Evolutionary conservation across 2,329 filamentous ascomycete species (phyloP).

Genomic region (Lachnellula willkommii): DNA sequence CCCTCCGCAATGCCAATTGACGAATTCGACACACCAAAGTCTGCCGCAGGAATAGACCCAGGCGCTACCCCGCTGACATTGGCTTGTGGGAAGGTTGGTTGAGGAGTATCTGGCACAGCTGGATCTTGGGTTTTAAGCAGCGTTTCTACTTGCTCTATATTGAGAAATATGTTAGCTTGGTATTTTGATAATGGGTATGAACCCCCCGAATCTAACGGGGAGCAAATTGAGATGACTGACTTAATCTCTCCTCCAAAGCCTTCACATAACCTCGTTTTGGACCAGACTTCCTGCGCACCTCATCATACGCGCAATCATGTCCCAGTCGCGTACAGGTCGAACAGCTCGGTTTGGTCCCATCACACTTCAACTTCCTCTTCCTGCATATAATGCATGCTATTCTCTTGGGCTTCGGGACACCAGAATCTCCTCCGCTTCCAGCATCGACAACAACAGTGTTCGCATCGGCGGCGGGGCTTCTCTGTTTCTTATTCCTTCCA

Average conservation of each 20-base stretch:
- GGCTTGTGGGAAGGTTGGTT: conserved; percentile 16
- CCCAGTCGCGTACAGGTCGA: conserved; percentile 59
- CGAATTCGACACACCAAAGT: conserved; percentile 42
- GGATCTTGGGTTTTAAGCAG: conserved; percentile 75
- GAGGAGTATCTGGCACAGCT: conserved; percentile 16
- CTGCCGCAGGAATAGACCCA: conserved; percentile 28
- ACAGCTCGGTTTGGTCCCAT: conserved; percentile 61
- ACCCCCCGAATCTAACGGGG: neutral
- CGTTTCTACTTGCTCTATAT: conserved; percentile 83
- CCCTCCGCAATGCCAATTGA: conserved; percentile 43
- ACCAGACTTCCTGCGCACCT: conserved; percentile 65
- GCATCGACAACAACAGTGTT: conserved; percentile 33
- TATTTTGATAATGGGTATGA: neutral
- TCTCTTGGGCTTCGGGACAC: conserved; percentile 76
- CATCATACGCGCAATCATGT: conserved; percentile 64
- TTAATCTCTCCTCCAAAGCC: conserved; percentile 76
- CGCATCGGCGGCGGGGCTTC: conserved; percentile 30
- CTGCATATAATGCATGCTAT: conserved; percentile 93
- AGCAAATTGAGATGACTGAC: conserved; percentile 54
- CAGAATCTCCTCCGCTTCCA: conserved; percentile 46
- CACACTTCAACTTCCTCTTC: conserved; percentile 78
- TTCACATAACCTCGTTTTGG: conserved; percentile 69
- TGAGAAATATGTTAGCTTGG: conserved; percentile 37
- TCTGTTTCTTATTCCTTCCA: conserved; percentile 28
- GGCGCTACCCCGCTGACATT: conserved; percentile 21